Conservation (phyloP, 108 stramenopile genomes). For the Nitzschia palea region DNA sequence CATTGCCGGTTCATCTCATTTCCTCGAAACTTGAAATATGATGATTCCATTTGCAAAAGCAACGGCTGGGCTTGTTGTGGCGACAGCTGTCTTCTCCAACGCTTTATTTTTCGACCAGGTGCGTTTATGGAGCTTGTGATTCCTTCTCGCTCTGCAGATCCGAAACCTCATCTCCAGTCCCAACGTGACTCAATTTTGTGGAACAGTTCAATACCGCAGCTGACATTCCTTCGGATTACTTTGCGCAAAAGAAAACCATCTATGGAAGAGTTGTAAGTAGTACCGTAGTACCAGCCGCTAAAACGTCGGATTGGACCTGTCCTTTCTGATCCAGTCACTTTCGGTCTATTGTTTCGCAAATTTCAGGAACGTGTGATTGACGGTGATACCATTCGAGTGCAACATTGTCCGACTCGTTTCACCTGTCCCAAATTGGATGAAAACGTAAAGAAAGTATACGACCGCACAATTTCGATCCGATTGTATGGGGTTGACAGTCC, state of each 20-base stretch:
- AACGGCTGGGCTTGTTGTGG: neutral
- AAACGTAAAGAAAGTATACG: constrained; percentile 24
- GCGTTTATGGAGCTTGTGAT: too few relatives aligned
- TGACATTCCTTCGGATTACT: constrained; percentile 52
- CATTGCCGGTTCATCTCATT: too few relatives aligned
- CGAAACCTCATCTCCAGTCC: too few relatives aligned
- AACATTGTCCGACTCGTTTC: constrained; percentile 26
- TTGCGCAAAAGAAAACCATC: constrained; percentile 31
- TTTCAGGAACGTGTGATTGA: constrained; percentile 56
- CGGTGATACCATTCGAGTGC: constrained; percentile 65
- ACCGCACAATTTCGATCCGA: constrained; percentile 55
- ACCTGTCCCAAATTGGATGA: constrained; percentile 23
- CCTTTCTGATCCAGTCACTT: constrained; percentile 1
- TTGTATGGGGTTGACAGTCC: constrained; percentile 69
- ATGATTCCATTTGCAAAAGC: constrained; percentile 1
- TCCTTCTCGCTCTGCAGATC: too few relatives aligned
- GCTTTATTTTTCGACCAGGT: neutral
- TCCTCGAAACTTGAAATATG: too few relatives aligned
- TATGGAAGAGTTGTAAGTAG: constrained; percentile 41
- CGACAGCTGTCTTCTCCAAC: neutral
- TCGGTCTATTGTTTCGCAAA: too few relatives aligned
- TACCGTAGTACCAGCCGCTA: too few relatives aligned
- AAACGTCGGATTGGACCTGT: too few relatives aligned
- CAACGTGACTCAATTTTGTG: neutral
- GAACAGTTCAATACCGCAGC: constrained; percentile 49